Conservation (phyloP, 192 early-diverging fungal species). For the Mortierella antarctica region DNA sequence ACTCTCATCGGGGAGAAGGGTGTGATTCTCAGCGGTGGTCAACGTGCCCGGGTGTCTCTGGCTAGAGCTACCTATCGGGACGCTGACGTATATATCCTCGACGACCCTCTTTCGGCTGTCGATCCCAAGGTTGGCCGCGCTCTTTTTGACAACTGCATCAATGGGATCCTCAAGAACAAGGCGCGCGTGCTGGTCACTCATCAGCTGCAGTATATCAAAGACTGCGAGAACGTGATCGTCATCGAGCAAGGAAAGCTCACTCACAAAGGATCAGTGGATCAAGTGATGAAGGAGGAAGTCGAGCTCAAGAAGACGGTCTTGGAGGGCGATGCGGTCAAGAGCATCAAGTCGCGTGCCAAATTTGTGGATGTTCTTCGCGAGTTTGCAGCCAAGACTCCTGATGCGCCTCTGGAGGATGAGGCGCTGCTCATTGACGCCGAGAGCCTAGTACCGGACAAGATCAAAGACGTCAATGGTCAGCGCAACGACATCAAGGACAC, state of each 20-base stretch:
- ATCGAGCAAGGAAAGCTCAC: slow-evolving; percentile 60
- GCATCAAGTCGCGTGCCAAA: slow-evolving; percentile 44
- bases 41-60: slow-evolving; percentile 72
- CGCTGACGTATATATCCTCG: slow-evolving; percentile 73
- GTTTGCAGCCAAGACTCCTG: slow-evolving; percentile 45
- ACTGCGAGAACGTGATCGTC: slow-evolving; percentile 61
- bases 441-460: background rate
- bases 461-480: slow-evolving; percentile 4
- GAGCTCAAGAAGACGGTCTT: slow-evolving; percentile 26
- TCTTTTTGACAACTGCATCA: slow-evolving; percentile 66
- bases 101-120: slow-evolving; percentile 79
- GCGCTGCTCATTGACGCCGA: background rate
- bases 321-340: slow-evolving; percentile 30
- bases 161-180: slow-evolving; percentile 61
- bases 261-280: slow-evolving; percentile 37
- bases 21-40: slow-evolving; percentile 71
- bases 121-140: slow-evolving; percentile 73
- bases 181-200: slow-evolving; percentile 75
- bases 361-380: slow-evolving; percentile 50
- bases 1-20: slow-evolving; percentile 75
- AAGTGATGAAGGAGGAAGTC: slow-evolving; percentile 46
- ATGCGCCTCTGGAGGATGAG: slow-evolving; percentile 20
- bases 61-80: slow-evolving; percentile 74
- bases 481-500: slow-evolving; percentile 23
- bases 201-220: slow-evolving; percentile 66